Conservation (phyloP, 768 basidiomycete genomes). For the Leccinum subtestaceum region DNA sequence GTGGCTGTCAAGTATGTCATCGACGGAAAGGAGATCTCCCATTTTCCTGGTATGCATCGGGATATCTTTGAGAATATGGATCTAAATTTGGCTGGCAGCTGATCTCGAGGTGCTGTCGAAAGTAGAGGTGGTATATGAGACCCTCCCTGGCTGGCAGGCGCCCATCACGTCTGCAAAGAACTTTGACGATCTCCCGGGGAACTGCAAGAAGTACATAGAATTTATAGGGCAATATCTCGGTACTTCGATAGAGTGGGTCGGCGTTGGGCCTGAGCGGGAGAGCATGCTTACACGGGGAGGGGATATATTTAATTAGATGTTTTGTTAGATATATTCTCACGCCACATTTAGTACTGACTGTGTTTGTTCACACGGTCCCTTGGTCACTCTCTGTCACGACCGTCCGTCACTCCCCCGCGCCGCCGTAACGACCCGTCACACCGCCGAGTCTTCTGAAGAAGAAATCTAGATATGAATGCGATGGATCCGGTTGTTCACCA, state of each 20-base stretch:
- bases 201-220: constrained; percentile 81
- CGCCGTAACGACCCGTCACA: constrained; percentile 37
- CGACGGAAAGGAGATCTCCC: constrained; percentile 71
- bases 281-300: constrained; percentile 54
- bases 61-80: not conserved
- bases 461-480: constrained; percentile 26
- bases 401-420: constrained; percentile 32
- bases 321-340: constrained; percentile 19
- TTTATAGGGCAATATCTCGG: constrained; percentile 78
- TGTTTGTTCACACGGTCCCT: constrained; percentile 15
- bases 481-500: constrained; percentile 36
- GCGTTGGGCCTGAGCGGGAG: constrained; percentile 84
- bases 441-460: constrained; percentile 16
- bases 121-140: constrained; percentile 85
- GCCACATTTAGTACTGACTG: constrained; percentile 9
- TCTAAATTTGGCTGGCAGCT: constrained; percentile 43
- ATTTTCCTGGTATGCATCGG: constrained; percentile 76
- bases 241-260: constrained; percentile 87
- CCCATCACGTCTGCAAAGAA: constrained; percentile 61
- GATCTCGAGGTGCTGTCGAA: constrained; percentile 77
- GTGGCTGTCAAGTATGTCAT: constrained; percentile 77
- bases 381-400: constrained; percentile 35
- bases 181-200: constrained; percentile 77
- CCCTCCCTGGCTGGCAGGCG: constrained; percentile 87
- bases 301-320: constrained; percentile 21